Evolutionary conservation across 768 basidiomycete genomes (phyloP), one percentile per base, ranked within the genome.

Genomic region (Tylopilus felleus): DNA sequence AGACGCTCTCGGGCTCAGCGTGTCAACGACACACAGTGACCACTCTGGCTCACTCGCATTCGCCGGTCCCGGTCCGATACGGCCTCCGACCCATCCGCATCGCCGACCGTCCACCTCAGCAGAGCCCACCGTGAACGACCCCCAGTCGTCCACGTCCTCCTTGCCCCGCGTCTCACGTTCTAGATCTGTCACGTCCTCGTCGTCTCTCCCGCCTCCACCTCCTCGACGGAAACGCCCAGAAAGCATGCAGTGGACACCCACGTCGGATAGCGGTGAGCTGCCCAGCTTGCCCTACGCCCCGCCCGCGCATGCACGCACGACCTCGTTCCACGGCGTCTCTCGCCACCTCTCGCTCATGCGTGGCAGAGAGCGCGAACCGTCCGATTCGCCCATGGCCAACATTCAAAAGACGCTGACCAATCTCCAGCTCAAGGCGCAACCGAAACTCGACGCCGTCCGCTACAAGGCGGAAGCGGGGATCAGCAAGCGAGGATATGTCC

Each of bases 401-500:
- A 65, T 84, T 31, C 78, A 80, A 58, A 71, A 73, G 25, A 78
- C 78, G 51, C 59, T 82, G 45, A 72, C 62, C 10, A 63, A 64
- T 29, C 61, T 77, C 9, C 72, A 72, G n/a, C 65, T 68, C 48
- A 64, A 62, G 19, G 74, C 74, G 13, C 77, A 81, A 61, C 84
- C 84, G 0, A 77, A 71, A 41, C 64, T 86, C 23, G 85, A 87
- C 52, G 79, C 80, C 28, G 85, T 83, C 23, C 71, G 83, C 55
- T 88, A 80, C 68, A 88, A 88, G 68, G 86, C 85, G 0, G 86
- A 88, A 66, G 86, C 85, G 19, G 86, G 85, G 17, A 60, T 88
- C 29, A 82, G 76, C 55, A 73, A 73, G 60, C 73, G 84, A 5
- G 86, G 85, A 38, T 88, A 78, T 58, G 78, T 86, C 33, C 66